Conservation (phyloP, 1,284 basidiomycete genomes). For the Boletus albobrunnescens region DNA sequence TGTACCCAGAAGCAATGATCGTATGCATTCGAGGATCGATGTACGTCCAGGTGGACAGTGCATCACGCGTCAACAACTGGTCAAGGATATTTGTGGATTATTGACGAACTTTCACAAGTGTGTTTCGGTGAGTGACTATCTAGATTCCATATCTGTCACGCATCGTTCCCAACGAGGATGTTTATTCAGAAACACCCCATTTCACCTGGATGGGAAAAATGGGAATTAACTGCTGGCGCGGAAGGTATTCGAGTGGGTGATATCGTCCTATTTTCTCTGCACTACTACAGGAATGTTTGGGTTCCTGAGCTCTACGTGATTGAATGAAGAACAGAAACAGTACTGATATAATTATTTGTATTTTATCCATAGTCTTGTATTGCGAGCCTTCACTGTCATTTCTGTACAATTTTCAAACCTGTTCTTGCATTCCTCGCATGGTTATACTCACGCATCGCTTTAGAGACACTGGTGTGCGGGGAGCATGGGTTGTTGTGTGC, state of each 20-base stretch:
- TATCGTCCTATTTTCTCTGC: slow-evolving; percentile 5
- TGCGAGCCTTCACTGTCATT: no score
- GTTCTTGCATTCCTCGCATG: no score
- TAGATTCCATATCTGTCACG: background rate
- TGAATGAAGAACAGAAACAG: no score
- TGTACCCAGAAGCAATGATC: background rate
- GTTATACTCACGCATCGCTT: no score
- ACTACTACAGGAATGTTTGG: no score
- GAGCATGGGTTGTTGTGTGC: slow-evolving; percentile 68
- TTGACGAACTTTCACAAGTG: no score
- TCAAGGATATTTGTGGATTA: background rate
- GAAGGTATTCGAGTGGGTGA: slow-evolving; percentile 20
- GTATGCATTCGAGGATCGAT: slow-evolving; percentile 17
- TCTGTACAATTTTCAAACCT: no score
- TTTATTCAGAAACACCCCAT: slow-evolving; percentile 13
- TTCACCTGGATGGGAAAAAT: slow-evolving; percentile 17
- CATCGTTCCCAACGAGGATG: slow-evolving; percentile 1
- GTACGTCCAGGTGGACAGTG: slow-evolving; percentile 2
- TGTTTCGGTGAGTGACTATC: slow-evolving; percentile 13
- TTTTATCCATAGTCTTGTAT: no score
- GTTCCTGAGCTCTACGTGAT: no score
- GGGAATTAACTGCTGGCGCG: slow-evolving; percentile 17
- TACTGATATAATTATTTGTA: no score
- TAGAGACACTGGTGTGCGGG: no score
- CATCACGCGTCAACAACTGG: slow-evolving; percentile 24